Base-by-base conservation (phyloP, 2,329 filamentous ascomycete species). In the Pseudocercospora ulei region DNA sequence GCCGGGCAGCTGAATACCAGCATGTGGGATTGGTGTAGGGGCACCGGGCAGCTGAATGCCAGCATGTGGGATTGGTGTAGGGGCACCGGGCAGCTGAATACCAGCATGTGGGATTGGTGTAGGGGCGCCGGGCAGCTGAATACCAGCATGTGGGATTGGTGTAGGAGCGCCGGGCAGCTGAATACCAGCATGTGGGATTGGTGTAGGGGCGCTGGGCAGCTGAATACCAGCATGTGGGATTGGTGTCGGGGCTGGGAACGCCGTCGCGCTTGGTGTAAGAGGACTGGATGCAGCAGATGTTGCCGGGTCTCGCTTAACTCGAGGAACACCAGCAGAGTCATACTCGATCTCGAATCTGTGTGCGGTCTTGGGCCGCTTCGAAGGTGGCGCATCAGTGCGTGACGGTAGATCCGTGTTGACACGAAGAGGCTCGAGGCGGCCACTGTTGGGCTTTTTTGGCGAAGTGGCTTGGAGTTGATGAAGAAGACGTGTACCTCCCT, bases 361-460 rank as follows among this genome's bases (percentile, higher is more conserved):
- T 18, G 46, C 46, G 18, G 46, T 37, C 16, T 24, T 9, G n/a
- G 34, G 16, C 17, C 41, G 48, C 46, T 53, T 53, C 4, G 37
- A 29, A 12, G 47, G 36, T 5, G 42, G 44, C 22, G 25, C 29
- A 8, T 19, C 20, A 7, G 19, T 33, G 4, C 33, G 34, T 4
- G 28, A 5, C 7, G 28, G 26, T 17, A 48, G 6, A 19, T 43
- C 30, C 17, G 46, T 46, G 14, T 38, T 36, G 7, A 55, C 42
- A 16, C 43, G 46, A 9, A 56, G 36, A 24, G 51, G 53, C 35
- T 54, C 47, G 37, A 53, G 51, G 12, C 45, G 39, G 14, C 46
- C 48, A 11, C 27, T 49, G 35, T 49, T 48, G 41, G 55, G 53
- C 39, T 56, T 56, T 27, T 56, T 43, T 3, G 51, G 54, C 12